These are phyloP conservation scores for Talaromyces sp. DNA, from an alignment of 2,329 filamentous ascomycete species.

Conservation along the genomic window DNA sequence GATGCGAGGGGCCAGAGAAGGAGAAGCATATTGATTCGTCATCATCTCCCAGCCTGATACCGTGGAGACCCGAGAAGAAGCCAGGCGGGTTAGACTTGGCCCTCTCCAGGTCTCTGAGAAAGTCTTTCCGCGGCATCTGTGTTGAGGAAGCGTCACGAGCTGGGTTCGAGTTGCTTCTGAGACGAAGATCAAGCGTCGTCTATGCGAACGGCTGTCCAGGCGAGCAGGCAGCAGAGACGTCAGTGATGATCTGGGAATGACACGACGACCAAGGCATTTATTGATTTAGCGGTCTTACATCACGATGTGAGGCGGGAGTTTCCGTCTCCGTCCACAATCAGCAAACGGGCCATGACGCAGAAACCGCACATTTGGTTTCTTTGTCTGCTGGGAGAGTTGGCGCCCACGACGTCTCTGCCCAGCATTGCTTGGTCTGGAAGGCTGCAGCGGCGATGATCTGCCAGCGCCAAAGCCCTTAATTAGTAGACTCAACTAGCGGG, in stretches of 20 bases:
- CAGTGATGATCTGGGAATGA: background rate
- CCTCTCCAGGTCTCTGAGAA: constrained; percentile 54
- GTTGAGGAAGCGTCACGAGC: background rate
- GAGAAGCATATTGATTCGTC: constrained; percentile 68
- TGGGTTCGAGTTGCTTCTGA: background rate
- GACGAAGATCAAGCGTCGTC: background rate
- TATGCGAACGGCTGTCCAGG: background rate
- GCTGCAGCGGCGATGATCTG: background rate
- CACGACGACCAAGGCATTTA: background rate
- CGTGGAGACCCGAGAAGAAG: constrained; percentile 45
- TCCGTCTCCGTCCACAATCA: background rate
- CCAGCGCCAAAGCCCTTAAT: too few relatives aligned
- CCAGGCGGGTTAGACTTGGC: constrained; percentile 26
- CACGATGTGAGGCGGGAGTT: background rate
- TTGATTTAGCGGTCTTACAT: background rate
- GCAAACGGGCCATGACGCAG: background rate
- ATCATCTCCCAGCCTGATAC: constrained; percentile 58
- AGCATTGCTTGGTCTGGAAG: background rate
- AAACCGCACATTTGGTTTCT: background rate
- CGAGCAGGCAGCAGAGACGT: background rate
- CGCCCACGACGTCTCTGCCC: background rate
- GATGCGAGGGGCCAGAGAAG: constrained; percentile 35
- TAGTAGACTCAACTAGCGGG: too few relatives aligned
- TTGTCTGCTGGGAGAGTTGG: background rate
- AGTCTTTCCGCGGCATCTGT: constrained; percentile 62